Base-by-base conservation (phyloP, 106 monocot species). In the Posidonia australis region DNA sequence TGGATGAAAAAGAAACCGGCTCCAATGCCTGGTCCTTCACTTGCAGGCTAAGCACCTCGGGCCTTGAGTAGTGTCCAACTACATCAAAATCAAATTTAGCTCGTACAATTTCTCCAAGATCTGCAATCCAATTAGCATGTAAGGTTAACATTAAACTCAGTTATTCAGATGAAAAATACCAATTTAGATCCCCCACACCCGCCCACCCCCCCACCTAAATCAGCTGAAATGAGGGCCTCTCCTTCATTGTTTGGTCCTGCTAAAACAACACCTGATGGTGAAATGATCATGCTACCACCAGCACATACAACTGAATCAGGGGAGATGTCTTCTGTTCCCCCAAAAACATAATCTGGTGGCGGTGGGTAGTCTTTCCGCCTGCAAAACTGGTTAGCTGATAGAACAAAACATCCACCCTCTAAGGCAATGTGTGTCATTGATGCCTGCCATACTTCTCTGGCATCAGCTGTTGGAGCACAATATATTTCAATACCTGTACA, bases 1-100 rank as follows among this genome's bases (percentile, higher is more conserved):
- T 66, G 10, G 66, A 49, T 21, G 74, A 66, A 60, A 89, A 93
- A 13, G 78, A 71, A 51, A 93, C 93, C 11, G 89, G 58, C 16
- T 76, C 70, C 46, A 82, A 75, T 17, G 77, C 79, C 24, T 89
- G 78, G 54, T 93, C 93, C 44, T 79, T 77, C 16, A 93, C 93
- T 24, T 66, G 69, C 66, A 93, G 67, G 74, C 86, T 83, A 58
- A 93, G 79, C 30, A 96, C 82, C 53, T 96, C 96, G 7, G 96
- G 90, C 75, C 96, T 79, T 5, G 96, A 74, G 44, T 90, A 98
- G 59, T 98, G 96, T 16, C 96, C 96, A 13, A 98, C 90, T 62
- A 98, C 96, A 63, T 98, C 96, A 30, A 98, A 98, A 64, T 70
- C 90, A 68, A 98, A 98, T 74, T 98, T 98, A 31, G 87, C 96